phyloP scores from a whole-genome alignment of 78 protist genomes.

The Cyanophora paradoxa region DNA sequence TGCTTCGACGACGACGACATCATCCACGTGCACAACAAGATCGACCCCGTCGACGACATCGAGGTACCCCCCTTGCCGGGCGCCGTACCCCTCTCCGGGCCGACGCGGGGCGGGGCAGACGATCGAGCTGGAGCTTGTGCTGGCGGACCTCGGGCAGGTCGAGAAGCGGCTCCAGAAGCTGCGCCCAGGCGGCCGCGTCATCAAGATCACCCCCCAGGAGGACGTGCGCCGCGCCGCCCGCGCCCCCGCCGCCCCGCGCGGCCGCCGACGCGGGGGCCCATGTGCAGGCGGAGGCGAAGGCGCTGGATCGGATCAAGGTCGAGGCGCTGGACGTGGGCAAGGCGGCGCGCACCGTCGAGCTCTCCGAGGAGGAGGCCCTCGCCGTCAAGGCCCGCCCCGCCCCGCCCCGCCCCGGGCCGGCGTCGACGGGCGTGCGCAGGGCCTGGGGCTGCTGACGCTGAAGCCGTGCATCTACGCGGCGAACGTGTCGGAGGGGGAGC shows the following conservation, averaged over 20 bases:
- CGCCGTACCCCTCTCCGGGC: no score
- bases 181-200: not conserved
- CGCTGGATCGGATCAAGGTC: not conserved
- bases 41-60: slow-evolving; percentile 32
- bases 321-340: not conserved
- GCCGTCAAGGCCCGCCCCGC: no score
- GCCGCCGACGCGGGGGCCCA: no score
- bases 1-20: slow-evolving; percentile 38
- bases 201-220: not conserved
- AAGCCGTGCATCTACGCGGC: slow-evolving; percentile 34
- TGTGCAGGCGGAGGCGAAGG: not conserved
- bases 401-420: no score
- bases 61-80: no score
- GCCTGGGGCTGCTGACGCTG: slow-evolving; percentile 16
- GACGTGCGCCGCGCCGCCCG: no score
- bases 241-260: no score
- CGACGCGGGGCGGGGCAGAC: no score
- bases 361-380: not conserved
- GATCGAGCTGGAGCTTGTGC: slow-evolving; percentile 33
- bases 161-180: slow-evolving; percentile 15
- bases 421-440: not conserved
- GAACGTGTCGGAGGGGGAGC: slow-evolving; percentile 31
- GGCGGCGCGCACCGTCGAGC: slow-evolving; percentile 1
- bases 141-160: slow-evolving; percentile 37
- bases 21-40: slow-evolving; percentile 24